phyloP scores from a whole-genome alignment of 768 basidiomycete genomes.

The Gelatoporia subvermispora region DNA sequence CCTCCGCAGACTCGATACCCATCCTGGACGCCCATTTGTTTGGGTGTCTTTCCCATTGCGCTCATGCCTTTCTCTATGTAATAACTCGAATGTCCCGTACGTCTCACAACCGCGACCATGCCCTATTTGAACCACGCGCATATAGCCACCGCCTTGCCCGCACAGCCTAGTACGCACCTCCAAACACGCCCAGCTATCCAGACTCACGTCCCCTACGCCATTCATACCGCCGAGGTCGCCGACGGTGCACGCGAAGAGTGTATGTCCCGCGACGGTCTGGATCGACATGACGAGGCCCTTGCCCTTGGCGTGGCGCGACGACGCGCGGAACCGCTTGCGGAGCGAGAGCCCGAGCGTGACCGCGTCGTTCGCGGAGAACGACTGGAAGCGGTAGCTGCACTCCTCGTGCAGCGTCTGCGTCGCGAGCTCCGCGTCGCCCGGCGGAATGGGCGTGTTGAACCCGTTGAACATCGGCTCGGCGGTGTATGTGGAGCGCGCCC shows the following conservation, averaged over 20 bases:
- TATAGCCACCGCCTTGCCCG: neutral
- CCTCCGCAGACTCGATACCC: slow-evolving; percentile 69
- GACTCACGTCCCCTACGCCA: slow-evolving; percentile 69
- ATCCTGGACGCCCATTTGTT: slow-evolving; percentile 64
- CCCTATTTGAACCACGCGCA: slow-evolving; percentile 21
- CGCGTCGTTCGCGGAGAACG: slow-evolving; percentile 74
- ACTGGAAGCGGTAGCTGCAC: slow-evolving; percentile 60
- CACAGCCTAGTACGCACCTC: slow-evolving; percentile 36
- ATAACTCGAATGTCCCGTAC: slow-evolving; percentile 80
- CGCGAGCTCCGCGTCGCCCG: slow-evolving; percentile 69
- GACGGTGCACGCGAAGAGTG: slow-evolving; percentile 77
- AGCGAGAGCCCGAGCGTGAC: slow-evolving; percentile 76
- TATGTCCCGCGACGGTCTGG: slow-evolving; percentile 74
- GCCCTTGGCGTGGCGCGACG: slow-evolving; percentile 65
- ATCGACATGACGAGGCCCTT: slow-evolving; percentile 80
- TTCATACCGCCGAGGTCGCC: slow-evolving; percentile 68
- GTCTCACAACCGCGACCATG: slow-evolving; percentile 72
- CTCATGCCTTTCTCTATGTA: slow-evolving; percentile 86
- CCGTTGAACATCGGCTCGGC: slow-evolving; percentile 50
- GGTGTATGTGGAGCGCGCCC: no score
- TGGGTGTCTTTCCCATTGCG: slow-evolving; percentile 74
- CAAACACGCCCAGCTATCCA: slow-evolving; percentile 75
- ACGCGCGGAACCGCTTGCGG: slow-evolving; percentile 77
- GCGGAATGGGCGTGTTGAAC: slow-evolving; percentile 52
- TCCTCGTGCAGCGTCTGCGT: slow-evolving; percentile 70